phyloP scores from a whole-genome alignment of 768 basidiomycete genomes.

The Termitomyces sp. region DNA sequence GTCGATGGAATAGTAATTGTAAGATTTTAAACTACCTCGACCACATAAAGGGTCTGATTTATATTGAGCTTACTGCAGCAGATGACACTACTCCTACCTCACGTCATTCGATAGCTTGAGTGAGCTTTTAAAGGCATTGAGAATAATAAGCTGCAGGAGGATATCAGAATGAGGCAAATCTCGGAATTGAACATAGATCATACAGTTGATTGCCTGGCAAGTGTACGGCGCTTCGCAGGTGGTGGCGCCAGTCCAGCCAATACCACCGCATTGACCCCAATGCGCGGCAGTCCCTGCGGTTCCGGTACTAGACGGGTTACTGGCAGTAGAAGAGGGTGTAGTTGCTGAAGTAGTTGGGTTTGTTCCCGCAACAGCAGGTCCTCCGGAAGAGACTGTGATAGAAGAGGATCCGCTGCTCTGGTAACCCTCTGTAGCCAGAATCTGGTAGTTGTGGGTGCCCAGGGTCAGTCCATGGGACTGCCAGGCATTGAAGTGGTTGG shows the following conservation, averaged over 20 bases:
- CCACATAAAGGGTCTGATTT: not conserved
- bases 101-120: not conserved
- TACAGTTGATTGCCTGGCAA: constrained; percentile 1
- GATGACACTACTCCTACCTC: not conserved
- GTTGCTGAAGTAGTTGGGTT: not conserved
- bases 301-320: not conserved
- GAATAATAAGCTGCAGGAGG: not conserved
- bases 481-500: constrained; percentile 42
- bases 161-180: not conserved
- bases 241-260: not conserved
- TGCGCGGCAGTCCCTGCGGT: not conserved
- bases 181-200: not conserved
- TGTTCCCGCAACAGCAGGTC: not conserved
- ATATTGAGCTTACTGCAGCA: not conserved
- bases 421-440: constrained; percentile 42
- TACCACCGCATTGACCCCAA: constrained; percentile 1
- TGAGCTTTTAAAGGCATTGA: not conserved
- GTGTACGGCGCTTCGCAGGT: not conserved
- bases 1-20: not conserved
- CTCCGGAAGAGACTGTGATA: constrained; percentile 9
- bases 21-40: not conserved
- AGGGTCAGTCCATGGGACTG: constrained; percentile 28
- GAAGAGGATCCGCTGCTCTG: constrained; percentile 28
- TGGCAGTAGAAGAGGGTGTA: not conserved
- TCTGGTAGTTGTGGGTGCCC: constrained; percentile 38